Evolutionary conservation across 208 protist species (phyloP), one percentile per base, ranked within the genome.

Genomic region (Endotrypanum monterogeii): DNA sequence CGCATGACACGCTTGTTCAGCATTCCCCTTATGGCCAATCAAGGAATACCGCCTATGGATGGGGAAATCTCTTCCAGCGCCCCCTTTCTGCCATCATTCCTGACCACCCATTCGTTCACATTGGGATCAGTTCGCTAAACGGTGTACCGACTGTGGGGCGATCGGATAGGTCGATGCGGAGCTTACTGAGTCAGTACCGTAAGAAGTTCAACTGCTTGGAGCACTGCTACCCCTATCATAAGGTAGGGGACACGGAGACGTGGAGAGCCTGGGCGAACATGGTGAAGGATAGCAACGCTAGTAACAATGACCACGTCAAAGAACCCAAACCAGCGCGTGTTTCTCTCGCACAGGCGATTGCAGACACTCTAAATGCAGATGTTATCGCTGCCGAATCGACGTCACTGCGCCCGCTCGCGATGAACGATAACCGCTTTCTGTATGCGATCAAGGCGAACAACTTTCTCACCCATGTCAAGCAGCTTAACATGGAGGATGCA

Each of bases 161-260:
- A 60, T 66, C 71, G 5, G 86, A 92, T 57, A 83, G 88, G 44
- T 83, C 73, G 57, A 93, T 95, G 88, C 71, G 65, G 37, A 83
- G 73, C 32, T 80, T 95, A 3, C 70, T 95, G 51, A 20, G 41
- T 55, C 76, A 82, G 58, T 95, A 95, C 66, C 62, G 74, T 0
- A 79, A 67, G 46, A 90, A 91, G 71, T 95, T 95, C 73, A 81
- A 83, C 75, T 89, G 79, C 67, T 85, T 95, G 12, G 90, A 93
- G 76, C 90, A 95, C 80, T 95, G 90, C 76, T 91, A 95, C 73
- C 83, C 88, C 16, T 95, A 84, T 63, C 88, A 95, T 76, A 83
- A 79, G 48, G 77, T 90, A 2, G 75, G 74, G 25, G 86, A 92
- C 44, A 67, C 73, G 32, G 58, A 56, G 0, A 80, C 80, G 61